Conservation (phyloP, 164 flowering plant genomes). For the Piper longum region DNA sequence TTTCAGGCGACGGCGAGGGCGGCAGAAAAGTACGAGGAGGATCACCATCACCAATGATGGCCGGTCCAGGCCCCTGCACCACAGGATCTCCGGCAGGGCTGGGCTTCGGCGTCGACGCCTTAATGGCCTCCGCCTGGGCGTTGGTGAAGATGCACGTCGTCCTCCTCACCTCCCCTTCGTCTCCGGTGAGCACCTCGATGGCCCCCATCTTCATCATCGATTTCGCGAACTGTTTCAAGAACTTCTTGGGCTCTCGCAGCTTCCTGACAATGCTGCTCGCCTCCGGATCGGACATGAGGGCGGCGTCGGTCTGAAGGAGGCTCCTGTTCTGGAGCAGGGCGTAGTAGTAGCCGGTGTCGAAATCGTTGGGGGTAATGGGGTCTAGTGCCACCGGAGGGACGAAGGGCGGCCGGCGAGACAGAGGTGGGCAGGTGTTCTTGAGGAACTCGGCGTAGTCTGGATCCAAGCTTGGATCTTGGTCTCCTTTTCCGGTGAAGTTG, state of each 20-base stretch:
- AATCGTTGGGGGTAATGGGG: not conserved
- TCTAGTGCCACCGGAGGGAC: not conserved
- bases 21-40: no score
- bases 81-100: no score
- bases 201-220: conserved; percentile 3
- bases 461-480: not conserved
- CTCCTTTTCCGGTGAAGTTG: not conserved
- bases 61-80: no score
- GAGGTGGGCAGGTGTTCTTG: not conserved
- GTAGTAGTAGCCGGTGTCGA: not conserved
- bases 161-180: not conserved
- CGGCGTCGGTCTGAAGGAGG: not conserved
- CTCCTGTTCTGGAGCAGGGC: not conserved
- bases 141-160: not conserved
- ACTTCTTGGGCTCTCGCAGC: not conserved
- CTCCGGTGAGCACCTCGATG: conserved; percentile 4
- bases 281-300: not conserved
- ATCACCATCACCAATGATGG: no score
- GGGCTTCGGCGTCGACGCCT: no score
- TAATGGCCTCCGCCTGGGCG: no score
- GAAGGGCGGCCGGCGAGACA: not conserved
- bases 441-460: not conserved
- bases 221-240: not conserved
- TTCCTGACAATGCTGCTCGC: not conserved
- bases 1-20: no score